phyloP scores from a whole-genome alignment of 768 basidiomycete genomes.

The Podaxis carcinomalis region DNA sequence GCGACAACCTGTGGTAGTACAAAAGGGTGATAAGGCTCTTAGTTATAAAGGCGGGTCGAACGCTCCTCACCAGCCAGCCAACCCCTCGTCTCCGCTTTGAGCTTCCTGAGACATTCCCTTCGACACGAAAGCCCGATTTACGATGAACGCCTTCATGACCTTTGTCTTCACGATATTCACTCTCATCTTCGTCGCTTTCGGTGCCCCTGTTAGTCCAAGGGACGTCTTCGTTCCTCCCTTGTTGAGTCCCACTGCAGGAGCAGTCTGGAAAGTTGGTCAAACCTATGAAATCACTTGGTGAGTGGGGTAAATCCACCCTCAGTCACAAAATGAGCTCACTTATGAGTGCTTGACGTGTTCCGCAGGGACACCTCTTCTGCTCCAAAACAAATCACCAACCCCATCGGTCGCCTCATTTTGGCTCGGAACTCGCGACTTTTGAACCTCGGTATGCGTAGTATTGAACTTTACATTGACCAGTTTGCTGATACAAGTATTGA shows the following conservation, averaged over 20 bases:
- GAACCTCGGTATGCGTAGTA: slow-evolving; percentile 26
- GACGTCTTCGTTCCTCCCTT: slow-evolving; percentile 31
- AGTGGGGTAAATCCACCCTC: slow-evolving; percentile 4
- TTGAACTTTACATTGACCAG: neutral
- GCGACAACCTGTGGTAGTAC: neutral
- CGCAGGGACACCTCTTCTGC: slow-evolving; percentile 35
- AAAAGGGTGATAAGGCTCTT: neutral
- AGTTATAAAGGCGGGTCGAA: slow-evolving; percentile 4
- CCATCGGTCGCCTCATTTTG: slow-evolving; percentile 34
- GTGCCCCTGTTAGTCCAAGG: slow-evolving; percentile 22
- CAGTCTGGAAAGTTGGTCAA: slow-evolving; percentile 26
- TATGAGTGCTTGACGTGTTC: neutral
- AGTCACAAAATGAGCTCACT: neutral
- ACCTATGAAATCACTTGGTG: slow-evolving; percentile 28
- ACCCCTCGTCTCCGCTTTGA: neutral
- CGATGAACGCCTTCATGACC: slow-evolving; percentile 14
- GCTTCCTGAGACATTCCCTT: neutral
- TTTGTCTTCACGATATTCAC: slow-evolving; percentile 21
- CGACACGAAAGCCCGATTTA: neutral
- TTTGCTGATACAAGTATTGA: neutral
- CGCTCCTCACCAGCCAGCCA: slow-evolving; percentile 10
- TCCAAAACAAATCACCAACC: slow-evolving; percentile 39
- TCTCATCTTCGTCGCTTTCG: slow-evolving; percentile 21
- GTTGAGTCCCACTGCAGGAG: slow-evolving; percentile 19
- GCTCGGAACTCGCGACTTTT: slow-evolving; percentile 23